Evolutionary conservation across 345 rosid genomes (phyloP).

Genomic region (Dipteronia dyeriana): DNA sequence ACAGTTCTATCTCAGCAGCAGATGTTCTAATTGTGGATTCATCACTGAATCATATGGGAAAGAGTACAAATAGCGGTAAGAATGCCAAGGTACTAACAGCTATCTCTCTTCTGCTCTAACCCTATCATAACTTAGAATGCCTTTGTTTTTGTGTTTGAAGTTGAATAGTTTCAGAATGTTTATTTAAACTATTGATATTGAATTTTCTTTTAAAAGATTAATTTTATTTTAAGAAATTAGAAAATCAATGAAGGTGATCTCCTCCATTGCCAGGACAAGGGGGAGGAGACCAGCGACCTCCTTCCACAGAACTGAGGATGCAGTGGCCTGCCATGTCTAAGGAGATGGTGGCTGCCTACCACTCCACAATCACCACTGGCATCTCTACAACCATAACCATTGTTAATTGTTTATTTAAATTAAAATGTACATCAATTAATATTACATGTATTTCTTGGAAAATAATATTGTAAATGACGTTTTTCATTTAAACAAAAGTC

Average conservation of each 20-base stretch:
- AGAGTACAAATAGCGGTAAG: constrained; percentile 22
- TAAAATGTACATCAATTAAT: too few relatives aligned
- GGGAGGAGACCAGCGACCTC: background rate
- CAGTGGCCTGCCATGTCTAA: background rate
- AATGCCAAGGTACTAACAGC: constrained; percentile 15
- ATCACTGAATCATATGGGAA: constrained; percentile 19
- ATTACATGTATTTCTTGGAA: too few relatives aligned
- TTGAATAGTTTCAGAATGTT: background rate
- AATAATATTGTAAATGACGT: too few relatives aligned
- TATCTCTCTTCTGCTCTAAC: constrained; percentile 6
- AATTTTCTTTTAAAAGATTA: too few relatives aligned
- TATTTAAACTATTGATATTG: too few relatives aligned
- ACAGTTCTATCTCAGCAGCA: constrained; percentile 35
- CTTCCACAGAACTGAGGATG: background rate
- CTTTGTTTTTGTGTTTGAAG: background rate
- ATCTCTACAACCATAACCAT: background rate
- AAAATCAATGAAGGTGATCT: background rate
- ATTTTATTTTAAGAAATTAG: background rate
- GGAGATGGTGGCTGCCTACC: background rate
- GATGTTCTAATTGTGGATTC: constrained; percentile 35
- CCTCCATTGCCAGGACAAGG: background rate
- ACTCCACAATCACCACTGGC: background rate
- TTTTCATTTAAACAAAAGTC: too few relatives aligned
- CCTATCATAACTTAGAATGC: background rate
- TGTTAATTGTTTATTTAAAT: too few relatives aligned